A percentile compares a stretch with the other conserved stretches of the same genome.
phyloP scores from a whole-genome alignment of 2,329 filamentous ascomycete genomes.

The Sporothrix pseudoabietina region DNA sequence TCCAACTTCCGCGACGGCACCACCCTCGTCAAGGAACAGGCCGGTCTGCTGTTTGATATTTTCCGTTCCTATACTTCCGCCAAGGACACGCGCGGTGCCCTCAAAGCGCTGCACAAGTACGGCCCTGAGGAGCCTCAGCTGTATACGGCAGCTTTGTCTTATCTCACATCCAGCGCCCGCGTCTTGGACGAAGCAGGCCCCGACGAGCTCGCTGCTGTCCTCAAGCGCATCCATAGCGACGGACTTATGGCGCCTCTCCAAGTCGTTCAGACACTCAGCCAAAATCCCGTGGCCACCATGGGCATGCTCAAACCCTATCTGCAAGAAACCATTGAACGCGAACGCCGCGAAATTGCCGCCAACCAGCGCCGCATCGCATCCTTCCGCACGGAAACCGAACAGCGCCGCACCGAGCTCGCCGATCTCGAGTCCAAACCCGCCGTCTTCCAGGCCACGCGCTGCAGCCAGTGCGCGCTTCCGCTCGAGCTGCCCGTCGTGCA shows the following conservation, averaged over 20 bases:
- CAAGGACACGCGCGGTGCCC: conserved; percentile 86
- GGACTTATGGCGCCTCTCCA: conserved; percentile 94
- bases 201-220: conserved; percentile 76
- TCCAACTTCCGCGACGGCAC: conserved; percentile 89
- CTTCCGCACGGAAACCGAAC: conserved; percentile 80
- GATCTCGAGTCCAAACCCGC: conserved; percentile 78
- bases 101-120: conserved; percentile 88
- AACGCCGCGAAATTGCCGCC: conserved; percentile 77
- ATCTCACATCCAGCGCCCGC: conserved; percentile 82
- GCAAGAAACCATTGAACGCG: conserved; percentile 81
- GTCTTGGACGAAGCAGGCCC: conserved; percentile 82
- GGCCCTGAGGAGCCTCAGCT: conserved; percentile 87
- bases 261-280: conserved; percentile 86
- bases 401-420: conserved; percentile 75
- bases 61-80: conserved; percentile 94
- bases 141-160: conserved; percentile 88
- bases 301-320: conserved; percentile 96
- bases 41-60: conserved; percentile 89
- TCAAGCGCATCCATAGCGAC: conserved; percentile 85
- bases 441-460: conserved; percentile 88
- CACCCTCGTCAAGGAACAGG: conserved; percentile 89
- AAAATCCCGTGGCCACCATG: conserved; percentile 80
- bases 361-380: conserved; percentile 82
- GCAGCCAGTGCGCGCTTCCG: conserved; percentile 74
- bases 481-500: conserved; percentile 90